These are phyloP conservation scores for Recurvomyces mirabilis DNA, from an alignment of 495 filamentous ascomycete genomes.

Conservation along the genomic window DNA sequence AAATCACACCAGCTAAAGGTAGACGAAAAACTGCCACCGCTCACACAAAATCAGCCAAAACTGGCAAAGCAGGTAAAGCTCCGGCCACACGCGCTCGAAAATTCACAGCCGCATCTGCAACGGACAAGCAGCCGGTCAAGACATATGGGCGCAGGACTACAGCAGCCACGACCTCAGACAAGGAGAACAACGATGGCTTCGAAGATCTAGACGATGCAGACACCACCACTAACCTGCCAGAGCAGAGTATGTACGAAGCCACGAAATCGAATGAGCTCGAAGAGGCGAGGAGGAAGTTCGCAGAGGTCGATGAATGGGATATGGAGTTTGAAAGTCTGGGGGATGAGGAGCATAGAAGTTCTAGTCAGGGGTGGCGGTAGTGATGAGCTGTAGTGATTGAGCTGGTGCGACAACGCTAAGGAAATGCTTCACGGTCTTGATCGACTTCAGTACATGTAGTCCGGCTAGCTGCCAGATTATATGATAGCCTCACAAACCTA, in stretches of 20 bases:
- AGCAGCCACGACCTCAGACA: slow-evolving; percentile 32
- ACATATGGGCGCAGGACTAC: slow-evolving; percentile 24
- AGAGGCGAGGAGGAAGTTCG: slow-evolving; percentile 44
- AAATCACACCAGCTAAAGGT: slow-evolving; percentile 3
- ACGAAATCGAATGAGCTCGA: slow-evolving; percentile 31
- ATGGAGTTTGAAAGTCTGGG: slow-evolving; percentile 55
- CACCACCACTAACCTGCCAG: slow-evolving; percentile 1
- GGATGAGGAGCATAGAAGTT: slow-evolving; percentile 18
- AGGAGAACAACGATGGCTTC: slow-evolving; percentile 33
- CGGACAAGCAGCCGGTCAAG: slow-evolving; percentile 20
- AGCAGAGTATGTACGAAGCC: slow-evolving; percentile 13
- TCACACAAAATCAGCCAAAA: not conserved
- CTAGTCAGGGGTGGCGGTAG: slow-evolving; percentile 20
- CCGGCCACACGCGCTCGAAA: not conserved
- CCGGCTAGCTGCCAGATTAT: no score
- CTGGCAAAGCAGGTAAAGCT: slow-evolving; percentile 20
- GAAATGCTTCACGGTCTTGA: no score
- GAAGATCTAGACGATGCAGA: not conserved
- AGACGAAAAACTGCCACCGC: not conserved
- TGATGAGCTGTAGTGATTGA: no score
- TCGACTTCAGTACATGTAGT: no score
- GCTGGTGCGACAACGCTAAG: no score
- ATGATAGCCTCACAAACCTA: no score
- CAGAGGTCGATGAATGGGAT: slow-evolving; percentile 58
- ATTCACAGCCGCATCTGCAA: not conserved